phyloP scores from a whole-genome alignment of 208 protist species.

The Leishmania braziliensis region DNA sequence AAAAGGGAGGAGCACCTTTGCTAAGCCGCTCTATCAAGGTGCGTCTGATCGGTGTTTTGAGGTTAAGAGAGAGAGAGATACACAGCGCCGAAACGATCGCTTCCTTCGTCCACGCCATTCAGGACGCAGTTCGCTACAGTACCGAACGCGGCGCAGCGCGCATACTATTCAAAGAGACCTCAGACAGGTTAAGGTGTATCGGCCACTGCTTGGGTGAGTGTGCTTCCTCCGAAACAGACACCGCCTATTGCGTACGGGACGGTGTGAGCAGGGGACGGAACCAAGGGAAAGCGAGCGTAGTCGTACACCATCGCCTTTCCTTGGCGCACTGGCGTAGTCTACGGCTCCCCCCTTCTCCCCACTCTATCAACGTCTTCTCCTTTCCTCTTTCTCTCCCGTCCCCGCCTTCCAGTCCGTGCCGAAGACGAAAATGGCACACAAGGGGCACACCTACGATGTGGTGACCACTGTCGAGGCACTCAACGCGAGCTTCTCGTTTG shows the following conservation, averaged over 20 bases:
- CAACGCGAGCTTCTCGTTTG: conserved; percentile 52
- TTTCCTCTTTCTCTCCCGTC: not conserved
- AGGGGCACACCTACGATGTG: conserved; percentile 29
- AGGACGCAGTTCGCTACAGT: not conserved
- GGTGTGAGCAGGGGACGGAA: not conserved
- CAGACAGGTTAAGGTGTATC: not conserved
- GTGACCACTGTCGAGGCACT: conserved; percentile 52
- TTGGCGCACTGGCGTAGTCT: not conserved
- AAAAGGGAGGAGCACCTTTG: not conserved
- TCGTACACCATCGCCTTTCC: not conserved
- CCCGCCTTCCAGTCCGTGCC: not conserved
- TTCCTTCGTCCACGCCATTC: not conserved
- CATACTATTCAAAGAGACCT: not conserved
- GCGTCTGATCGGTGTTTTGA: not conserved
- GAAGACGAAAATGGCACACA: conserved; percentile 11
- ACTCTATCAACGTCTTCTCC: not conserved
- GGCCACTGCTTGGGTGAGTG: not conserved
- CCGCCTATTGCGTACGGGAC: not conserved
- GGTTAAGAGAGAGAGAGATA: not conserved
- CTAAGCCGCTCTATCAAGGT: not conserved
- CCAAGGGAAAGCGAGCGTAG: not conserved
- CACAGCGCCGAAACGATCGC: not conserved
- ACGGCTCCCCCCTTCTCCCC: not conserved
- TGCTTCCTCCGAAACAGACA: not conserved
- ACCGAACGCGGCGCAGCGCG: not conserved